Conservation (phyloP, 768 basidiomycete species). For the Boletus rufocinnamomeus region DNA sequence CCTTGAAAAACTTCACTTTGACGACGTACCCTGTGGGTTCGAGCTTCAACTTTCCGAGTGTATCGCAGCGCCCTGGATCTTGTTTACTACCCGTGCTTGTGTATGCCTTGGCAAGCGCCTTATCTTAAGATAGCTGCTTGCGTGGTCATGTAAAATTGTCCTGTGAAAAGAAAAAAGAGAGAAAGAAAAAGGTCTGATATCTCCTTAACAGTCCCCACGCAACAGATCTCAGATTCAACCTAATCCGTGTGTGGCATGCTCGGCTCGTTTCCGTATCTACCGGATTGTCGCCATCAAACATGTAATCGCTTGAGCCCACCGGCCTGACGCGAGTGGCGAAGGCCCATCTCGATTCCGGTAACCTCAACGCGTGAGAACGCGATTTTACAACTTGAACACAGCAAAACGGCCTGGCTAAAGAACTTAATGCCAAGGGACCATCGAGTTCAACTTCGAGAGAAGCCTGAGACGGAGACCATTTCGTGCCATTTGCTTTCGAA, state of each 20-base stretch:
- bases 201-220: neutral
- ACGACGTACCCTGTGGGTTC: neutral
- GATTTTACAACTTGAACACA: no score
- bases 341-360: no score
- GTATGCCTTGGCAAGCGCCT: neutral
- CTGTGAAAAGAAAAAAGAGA: conserved; percentile 1
- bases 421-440: neutral
- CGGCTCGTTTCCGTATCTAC: neutral
- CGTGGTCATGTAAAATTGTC: neutral
- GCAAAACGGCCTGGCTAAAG: neutral
- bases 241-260: neutral
- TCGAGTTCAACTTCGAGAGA: neutral
- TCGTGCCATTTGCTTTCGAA: neutral
- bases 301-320: neutral
- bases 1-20: neutral
- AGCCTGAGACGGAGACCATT: neutral
- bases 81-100: neutral
- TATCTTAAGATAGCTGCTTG: neutral
- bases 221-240: neutral
- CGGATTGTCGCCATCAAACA: neutral
- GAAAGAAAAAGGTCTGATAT: neutral
- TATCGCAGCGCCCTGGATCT: conserved; percentile 1
- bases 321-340: no score
- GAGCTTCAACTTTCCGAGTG: neutral
- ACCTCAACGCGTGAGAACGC: no score